Evolutionary conservation across 148 eudicot species (phyloP), one percentile per base, ranked within the genome.

Genomic region (Chenopodium suecicum): DNA sequence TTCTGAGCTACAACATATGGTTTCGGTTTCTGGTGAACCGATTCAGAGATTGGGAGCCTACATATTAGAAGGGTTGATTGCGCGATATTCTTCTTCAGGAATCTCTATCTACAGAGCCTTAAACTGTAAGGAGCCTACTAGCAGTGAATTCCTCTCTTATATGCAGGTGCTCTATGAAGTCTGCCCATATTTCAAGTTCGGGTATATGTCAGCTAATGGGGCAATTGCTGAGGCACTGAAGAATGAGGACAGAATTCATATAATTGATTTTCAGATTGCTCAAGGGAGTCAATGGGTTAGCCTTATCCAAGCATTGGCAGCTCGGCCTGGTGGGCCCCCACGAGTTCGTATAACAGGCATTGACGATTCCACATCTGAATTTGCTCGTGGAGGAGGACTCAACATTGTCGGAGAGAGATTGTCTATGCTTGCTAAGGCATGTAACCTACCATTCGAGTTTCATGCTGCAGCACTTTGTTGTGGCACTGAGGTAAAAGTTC

Each of bases 11-110:
- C 87, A 85, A 12, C 78, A 80, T 7, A 83, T 85, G 88, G 94
- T 91, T 31, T 91, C 94, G 0, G 92, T 91, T 70, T 85, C 85
- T 32, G 94, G 94, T 22, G 89, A 89, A 44, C 94, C 94, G 3
- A 69, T 85, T 9, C 91, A 91, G 60, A 86, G 94, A 13, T 82
- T 91, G 69, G 94, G 91, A 64, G 92, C 91, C 2, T 91, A 91
- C 79, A 81, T 91, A 87, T 72, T 90, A 47, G 94, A 91, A 90
- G 94, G 94, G 29, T 79, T 91, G 23, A 84, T 87, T 22, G 94
- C 94, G 0, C 83, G 90, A 83, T 66, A 83, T 41, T 75, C 87
- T 22, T 83, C 85, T 66, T 86, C 92, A 7, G 94, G 92, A 9
- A 88, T 85, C 73, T 80, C 86, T 58, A 91, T 91, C n/a, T 91